phyloP scores from a whole-genome alignment of 2,329 filamentous ascomycete species.

The Talaromyces islandicus region DNA sequence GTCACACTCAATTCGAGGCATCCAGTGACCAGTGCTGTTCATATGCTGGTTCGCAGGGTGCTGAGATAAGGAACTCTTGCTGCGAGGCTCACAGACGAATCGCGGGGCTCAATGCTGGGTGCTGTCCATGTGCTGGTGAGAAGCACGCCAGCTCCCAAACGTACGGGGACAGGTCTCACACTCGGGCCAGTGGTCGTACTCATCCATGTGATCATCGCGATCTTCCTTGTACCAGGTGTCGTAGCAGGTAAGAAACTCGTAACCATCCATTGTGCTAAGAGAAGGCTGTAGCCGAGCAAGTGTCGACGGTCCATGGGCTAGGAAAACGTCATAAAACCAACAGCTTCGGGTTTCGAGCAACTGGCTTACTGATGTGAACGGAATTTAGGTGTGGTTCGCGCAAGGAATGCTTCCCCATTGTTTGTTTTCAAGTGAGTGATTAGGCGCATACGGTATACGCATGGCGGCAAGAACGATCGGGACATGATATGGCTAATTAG shows the following conservation, averaged over 20 bases:
- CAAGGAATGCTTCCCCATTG: too few relatives aligned
- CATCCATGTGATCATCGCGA: conserved; percentile 17
- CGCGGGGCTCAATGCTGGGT: conserved; percentile 15
- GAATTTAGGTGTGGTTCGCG: too few relatives aligned
- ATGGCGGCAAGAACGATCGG: too few relatives aligned
- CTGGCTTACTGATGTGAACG: too few relatives aligned
- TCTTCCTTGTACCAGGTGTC: not conserved
- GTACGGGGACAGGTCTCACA: conserved; percentile 19
- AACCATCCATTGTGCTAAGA: not conserved
- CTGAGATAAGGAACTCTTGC: conserved; percentile 17
- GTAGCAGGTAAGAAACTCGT: conserved; percentile 9
- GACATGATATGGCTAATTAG: too few relatives aligned
- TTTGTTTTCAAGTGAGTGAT: too few relatives aligned
- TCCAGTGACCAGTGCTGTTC: conserved; percentile 16
- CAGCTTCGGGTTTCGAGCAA: too few relatives aligned
- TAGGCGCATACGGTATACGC: too few relatives aligned
- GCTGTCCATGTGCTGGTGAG: conserved; percentile 19
- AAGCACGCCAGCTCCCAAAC: conserved; percentile 12
- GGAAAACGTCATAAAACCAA: too few relatives aligned
- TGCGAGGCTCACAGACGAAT: conserved; percentile 26
- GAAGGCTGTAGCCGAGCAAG: not conserved
- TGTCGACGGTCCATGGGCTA: too few relatives aligned
- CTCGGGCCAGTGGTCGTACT: conserved; percentile 18
- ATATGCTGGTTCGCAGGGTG: conserved; percentile 25
- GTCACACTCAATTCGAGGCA: conserved; percentile 18